Evolutionary conservation across 306 rosid species (phyloP), one percentile per base, ranked within the genome.

Genomic region (Lupinus albus): DNA sequence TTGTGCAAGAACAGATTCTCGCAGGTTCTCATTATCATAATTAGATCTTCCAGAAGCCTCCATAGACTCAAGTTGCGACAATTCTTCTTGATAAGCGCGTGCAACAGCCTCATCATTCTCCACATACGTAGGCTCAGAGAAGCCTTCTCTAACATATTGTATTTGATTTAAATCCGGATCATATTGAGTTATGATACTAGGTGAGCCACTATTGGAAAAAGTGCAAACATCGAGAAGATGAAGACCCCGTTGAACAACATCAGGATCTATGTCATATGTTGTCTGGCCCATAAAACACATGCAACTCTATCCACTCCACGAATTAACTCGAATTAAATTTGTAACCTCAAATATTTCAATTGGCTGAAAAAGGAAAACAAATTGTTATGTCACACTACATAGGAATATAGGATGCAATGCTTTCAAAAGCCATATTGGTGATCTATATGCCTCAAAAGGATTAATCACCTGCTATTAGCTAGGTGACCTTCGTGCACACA

Each of bases 31-130:
- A 18, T 80, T 85, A 52, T 71, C 89, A 33, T 66, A 52, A 68
- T 62, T 38, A 11, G 85, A 75, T 42, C 41, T 38, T 61, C 85
- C 88, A 11, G 89, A 79, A 33, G 72, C 75, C 70, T 81, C 94
- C 18, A 73, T 57, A 18, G 85, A 80, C 67, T 87, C 88, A 49
- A 90, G 80, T 42, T 76, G 82, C 0, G 89, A 73, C n/a, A 93
- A 54, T 65, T 93, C 99, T 82, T 88, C 99, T 79, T 88, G 99
- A 69, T 80, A 88, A 1, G 94, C 90, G 0, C 86, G 85, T 44
- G 99, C 99, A 75, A 93, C 83, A 61, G 91, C 87, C 81, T 90
- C 99, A 38, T 93, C 99, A 52, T 74, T 87, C 80, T 86, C 96
- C 79, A 85, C 84, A 72, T 63, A 51, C 11, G 67, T 64, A 20